A percentile compares a stretch with the other conserved stretches of the same genome.
Evolutionary conservation across 2,329 filamentous ascomycete genomes (phyloP).

Genomic region (Aspergillus amoenus): DNA sequence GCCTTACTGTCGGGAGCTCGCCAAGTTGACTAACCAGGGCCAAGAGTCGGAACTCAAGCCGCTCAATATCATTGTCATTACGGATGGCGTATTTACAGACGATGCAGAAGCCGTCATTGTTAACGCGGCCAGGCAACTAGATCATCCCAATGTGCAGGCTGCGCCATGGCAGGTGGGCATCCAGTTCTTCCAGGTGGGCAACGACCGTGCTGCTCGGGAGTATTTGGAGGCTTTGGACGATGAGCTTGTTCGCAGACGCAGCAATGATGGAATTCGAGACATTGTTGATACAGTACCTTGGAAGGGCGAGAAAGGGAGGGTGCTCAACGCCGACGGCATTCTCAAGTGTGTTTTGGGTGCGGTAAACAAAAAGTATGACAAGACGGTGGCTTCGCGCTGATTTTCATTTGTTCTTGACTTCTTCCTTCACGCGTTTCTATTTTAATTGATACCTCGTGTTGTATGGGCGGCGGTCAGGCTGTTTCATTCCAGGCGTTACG

Average conservation of each 20-base stretch:
- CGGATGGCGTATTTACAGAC: slow-evolving; percentile 79
- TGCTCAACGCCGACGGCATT: slow-evolving; percentile 67
- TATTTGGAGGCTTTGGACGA: slow-evolving; percentile 76
- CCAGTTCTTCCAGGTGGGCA: slow-evolving; percentile 94
- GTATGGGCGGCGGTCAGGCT: neutral
- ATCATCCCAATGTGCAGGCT: slow-evolving; percentile 47
- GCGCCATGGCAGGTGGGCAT: slow-evolving; percentile 83
- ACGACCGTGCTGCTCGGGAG: slow-evolving; percentile 62
- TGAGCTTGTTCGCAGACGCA: slow-evolving; percentile 57
- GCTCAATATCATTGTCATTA: slow-evolving; percentile 89
- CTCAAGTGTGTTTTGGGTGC: slow-evolving; percentile 80
- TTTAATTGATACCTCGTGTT: neutral
- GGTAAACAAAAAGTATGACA: slow-evolving; percentile 67
- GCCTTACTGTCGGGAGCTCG: slow-evolving; percentile 65
- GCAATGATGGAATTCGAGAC: slow-evolving; percentile 59
- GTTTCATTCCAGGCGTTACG: neutral
- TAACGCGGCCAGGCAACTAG: slow-evolving; percentile 64
- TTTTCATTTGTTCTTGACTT: neutral
- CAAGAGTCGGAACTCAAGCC: slow-evolving; percentile 59
- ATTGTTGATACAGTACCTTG: slow-evolving; percentile 91
- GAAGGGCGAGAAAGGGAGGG: slow-evolving; percentile 48
- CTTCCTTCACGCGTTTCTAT: neutral
- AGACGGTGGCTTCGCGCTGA: slow-evolving; percentile 27
- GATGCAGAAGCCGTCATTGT: slow-evolving; percentile 73
- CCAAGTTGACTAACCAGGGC: slow-evolving; percentile 43